Conservation (phyloP, 805 yeast genomes). For the Wickerhamomyces hampshirensis region DNA sequence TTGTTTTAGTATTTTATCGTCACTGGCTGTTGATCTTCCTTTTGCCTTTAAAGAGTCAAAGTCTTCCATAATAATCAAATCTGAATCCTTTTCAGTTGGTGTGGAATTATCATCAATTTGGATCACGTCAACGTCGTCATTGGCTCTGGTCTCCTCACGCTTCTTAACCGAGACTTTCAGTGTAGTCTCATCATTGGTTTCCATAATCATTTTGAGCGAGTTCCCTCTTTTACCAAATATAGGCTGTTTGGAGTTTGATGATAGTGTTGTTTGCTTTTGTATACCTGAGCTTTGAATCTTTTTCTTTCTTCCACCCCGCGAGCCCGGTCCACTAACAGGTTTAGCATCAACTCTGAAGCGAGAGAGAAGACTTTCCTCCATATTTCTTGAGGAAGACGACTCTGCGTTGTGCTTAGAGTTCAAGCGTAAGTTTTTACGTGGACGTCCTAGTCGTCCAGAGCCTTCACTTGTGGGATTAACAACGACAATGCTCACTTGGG, state of each 20-base stretch:
- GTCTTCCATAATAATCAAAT: constrained; percentile 17
- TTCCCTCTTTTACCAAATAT: constrained; percentile 6
- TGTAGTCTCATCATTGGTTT: neutral
- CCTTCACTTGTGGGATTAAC: constrained; percentile 25
- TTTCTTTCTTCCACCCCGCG: constrained; percentile 22
- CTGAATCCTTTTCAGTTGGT: neutral
- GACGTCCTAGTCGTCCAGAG: constrained; percentile 23
- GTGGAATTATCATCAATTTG: no score
- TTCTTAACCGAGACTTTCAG: neutral
- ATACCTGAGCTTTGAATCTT: neutral
- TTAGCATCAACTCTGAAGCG: constrained; percentile 22
- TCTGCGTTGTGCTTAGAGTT: constrained; percentile 2
- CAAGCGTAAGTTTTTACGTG: constrained; percentile 14
- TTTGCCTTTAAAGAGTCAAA: constrained; percentile 16
- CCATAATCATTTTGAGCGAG: neutral
- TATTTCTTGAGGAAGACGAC: constrained; percentile 13
- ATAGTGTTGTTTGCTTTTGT: neutral
- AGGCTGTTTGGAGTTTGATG: constrained; percentile 1
- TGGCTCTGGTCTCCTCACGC: neutral
- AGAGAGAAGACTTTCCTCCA: constrained; percentile 21
- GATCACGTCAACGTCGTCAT: no score
- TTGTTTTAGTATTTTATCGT: constrained; percentile 2
- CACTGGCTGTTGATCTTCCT: constrained; percentile 20
- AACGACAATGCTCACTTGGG: constrained; percentile 23
- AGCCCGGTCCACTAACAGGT: constrained; percentile 25